Evolutionary conservation across 345 rosid genomes (phyloP).

Genomic region (Pseudoturritis turrita): DNA sequence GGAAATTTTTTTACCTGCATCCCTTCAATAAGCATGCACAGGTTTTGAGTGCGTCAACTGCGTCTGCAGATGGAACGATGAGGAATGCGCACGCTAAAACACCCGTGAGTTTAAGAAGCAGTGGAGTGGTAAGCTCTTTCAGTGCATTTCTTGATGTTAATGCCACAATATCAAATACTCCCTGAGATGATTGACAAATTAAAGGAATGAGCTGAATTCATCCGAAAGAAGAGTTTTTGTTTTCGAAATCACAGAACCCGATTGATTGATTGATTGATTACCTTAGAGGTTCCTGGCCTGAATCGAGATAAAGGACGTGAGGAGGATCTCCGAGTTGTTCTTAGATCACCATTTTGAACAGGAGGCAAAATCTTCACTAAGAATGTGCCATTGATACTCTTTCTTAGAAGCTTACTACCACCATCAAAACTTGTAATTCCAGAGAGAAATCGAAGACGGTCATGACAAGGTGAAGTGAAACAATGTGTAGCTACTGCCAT

Average conservation of each 20-base stretch:
- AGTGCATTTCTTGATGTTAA: slow-evolving; percentile 29
- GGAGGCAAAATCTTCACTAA: slow-evolving; percentile 35
- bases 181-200: slow-evolving; percentile 20
- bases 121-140: slow-evolving; percentile 40
- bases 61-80: slow-evolving; percentile 79
- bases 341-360: slow-evolving; percentile 32
- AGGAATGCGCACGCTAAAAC: slow-evolving; percentile 56
- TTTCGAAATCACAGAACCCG: slow-evolving; percentile 1
- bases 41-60: slow-evolving; percentile 91
- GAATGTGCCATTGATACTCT: slow-evolving; percentile 30
- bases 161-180: slow-evolving; percentile 36
- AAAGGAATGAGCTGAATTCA: neutral
- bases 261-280: slow-evolving; percentile 1
- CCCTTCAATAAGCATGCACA: slow-evolving; percentile 83
- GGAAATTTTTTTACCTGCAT: slow-evolving; percentile 65
- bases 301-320: slow-evolving; percentile 29
- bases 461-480: slow-evolving; percentile 39
- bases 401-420: slow-evolving; percentile 30
- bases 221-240: neutral
- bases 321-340: slow-evolving; percentile 37
- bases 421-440: slow-evolving; percentile 22
- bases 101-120: slow-evolving; percentile 44
- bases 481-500: slow-evolving; percentile 60
- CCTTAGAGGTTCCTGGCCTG: slow-evolving; percentile 38
- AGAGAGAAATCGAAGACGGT: slow-evolving; percentile 34